Base-by-base conservation (phyloP, 345 rosid genomes). In the Gossypium thurberi region DNA sequence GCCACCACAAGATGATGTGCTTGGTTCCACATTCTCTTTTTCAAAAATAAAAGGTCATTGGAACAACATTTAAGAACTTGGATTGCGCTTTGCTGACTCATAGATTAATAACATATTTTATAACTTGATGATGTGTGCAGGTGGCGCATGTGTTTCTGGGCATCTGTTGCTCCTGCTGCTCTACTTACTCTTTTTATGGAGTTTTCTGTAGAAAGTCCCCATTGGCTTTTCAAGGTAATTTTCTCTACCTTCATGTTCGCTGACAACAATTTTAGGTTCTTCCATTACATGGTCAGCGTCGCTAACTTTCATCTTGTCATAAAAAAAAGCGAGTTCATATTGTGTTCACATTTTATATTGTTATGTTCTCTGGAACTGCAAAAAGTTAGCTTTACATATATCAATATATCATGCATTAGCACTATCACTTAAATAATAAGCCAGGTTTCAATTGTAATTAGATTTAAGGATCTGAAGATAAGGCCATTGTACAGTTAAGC, bases 61-160 rank as follows among this genome's bases (percentile, higher is more conserved):
- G 15, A 12, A 47, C 15, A 9, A 17, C 64, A 71, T 42, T 70
- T 20, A 11, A 62, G 20, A 56, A 65, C 66, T 67, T 62, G n/a
- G 69, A 55, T 28, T 70, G 57, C 46, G 15, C 51, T 72, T 80
- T 86, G 89, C 90, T 85, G 89, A 88, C 84, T 83, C 64, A 72
- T 84, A 73, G 78, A 85, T 69, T 88, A 43, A 48, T 68, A 26
- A 23, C 44, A 17, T 21, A 8, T 55, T 70, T 25, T 37, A 48
- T 65, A 57, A 66, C 63, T 70, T 66, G 26, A 13, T 64, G 65
- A 17, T 73, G 46, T 42, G 10, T 25, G 62, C 84, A 94, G 98
- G 98, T 94, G 98, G 98, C 91, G 97, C 40, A 81, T 89, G 73
- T 91, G 97, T 78, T 94, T 94, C 81, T 88, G 88, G 92, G 84